Evolutionary conservation across 2,329 filamentous ascomycete species (phyloP).

Genomic region (Chrysoporthe cubensis): DNA sequence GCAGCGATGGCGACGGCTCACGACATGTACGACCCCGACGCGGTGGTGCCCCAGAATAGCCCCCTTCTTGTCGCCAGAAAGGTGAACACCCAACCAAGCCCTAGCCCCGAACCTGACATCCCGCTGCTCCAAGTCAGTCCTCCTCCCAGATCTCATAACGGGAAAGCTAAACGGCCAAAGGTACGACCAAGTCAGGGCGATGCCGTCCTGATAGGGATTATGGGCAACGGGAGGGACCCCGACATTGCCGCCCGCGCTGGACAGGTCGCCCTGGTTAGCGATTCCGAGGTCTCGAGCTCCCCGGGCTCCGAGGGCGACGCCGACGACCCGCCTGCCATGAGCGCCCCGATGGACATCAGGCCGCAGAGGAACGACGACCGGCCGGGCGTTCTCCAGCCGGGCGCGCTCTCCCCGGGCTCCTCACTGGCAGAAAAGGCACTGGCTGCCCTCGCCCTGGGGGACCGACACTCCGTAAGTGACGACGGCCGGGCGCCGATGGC

Average conservation of each 20-base stretch:
- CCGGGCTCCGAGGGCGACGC: constrained; percentile 21
- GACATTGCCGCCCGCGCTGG: constrained; percentile 66
- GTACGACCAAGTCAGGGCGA: constrained; percentile 62
- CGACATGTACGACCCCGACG: constrained; percentile 51
- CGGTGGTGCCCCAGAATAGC: constrained; percentile 45
- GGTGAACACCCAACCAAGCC: constrained; percentile 53
- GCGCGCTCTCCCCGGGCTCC: constrained; percentile 32
- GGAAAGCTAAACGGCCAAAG: constrained; percentile 58
- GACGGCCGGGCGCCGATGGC: constrained; percentile 32
- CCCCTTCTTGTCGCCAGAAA: constrained; percentile 44
- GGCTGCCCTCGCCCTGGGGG: constrained; percentile 31
- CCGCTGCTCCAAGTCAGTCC: constrained; percentile 50
- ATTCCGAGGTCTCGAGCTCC: constrained; percentile 34
- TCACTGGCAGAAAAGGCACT: constrained; percentile 39
- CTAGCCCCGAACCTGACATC: constrained; percentile 53
- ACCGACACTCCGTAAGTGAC: constrained; percentile 26
- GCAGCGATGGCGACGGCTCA: constrained; percentile 47
- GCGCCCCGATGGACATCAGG: constrained; percentile 32
- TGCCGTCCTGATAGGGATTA: constrained; percentile 67
- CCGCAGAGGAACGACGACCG: constrained; percentile 24
- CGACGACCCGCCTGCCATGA: constrained; percentile 22
- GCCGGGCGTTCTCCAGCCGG: neutral
- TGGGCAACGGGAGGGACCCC: constrained; percentile 66
- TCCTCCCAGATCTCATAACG: constrained; percentile 44
- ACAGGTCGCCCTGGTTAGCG: constrained; percentile 52